Percentiles rank a stretch among this genome's conserved stretches.
These are phyloP conservation scores for Trichoderma atrobrunneum DNA, from an alignment of 2,329 filamentous ascomycete genomes.

Conservation along the genomic window DNA sequence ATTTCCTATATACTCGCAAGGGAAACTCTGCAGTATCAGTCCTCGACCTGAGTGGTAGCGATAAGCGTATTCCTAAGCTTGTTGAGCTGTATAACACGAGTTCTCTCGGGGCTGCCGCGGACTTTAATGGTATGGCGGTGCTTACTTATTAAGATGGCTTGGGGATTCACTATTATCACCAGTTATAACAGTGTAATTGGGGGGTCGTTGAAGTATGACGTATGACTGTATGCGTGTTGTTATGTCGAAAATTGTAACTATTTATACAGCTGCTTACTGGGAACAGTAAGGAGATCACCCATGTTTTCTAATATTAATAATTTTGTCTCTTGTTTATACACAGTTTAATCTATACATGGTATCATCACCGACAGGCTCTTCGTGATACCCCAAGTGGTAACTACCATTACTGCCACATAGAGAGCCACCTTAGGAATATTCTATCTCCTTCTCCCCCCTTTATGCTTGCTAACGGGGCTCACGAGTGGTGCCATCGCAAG, in stretches of 20 bases:
- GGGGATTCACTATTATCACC: not conserved
- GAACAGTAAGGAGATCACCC: no score
- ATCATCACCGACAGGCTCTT: not conserved
- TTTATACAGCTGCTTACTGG: no score
- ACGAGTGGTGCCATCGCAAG: not conserved
- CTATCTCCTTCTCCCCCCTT: not conserved
- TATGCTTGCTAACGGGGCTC: constrained; percentile 4
- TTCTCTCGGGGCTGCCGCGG: not conserved
- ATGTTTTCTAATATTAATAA: not conserved
- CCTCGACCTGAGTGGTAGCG: not conserved
- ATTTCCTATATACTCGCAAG: not conserved
- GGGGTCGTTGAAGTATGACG: not conserved
- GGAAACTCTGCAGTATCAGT: not conserved
- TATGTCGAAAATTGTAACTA: no score
- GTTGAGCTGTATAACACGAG: not conserved
- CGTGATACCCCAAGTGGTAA: not conserved
- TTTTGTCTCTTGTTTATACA: not conserved
- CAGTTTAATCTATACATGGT: not conserved
- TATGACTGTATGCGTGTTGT: not conserved
- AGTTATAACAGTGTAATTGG: not conserved
- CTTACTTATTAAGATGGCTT: not conserved
- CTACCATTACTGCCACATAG: not conserved
- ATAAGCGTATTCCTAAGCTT: not conserved
- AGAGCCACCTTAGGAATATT: not conserved
- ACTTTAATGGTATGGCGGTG: not conserved